Percentiles rank a stretch among this genome's conserved stretches.
Evolutionary conservation across 352 stramenopile species (phyloP).

Genomic region (Pythium scleroteichum): DNA sequence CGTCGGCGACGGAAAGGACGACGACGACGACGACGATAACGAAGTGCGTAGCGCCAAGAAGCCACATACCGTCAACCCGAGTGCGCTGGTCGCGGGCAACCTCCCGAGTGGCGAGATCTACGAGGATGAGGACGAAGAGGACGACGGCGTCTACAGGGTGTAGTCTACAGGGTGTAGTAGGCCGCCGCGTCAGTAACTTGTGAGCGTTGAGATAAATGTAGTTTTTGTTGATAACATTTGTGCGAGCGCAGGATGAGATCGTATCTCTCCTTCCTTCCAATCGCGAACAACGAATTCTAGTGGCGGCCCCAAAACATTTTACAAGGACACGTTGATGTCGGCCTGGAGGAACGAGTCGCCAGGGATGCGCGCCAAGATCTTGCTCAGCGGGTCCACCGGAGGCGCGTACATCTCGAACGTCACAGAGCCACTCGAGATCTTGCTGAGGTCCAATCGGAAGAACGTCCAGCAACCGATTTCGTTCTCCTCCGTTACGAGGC

Average conservation of each 20-base stretch:
- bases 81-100: constrained; percentile 34
- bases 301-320: constrained; percentile 12
- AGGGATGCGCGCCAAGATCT: constrained; percentile 82
- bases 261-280: too few species aligned
- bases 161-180: not conserved
- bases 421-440: constrained; percentile 82
- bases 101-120: constrained; percentile 26
- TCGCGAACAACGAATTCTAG: too few species aligned
- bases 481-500: constrained; percentile 78
- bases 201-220: not conserved
- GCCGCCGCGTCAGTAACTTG: not conserved
- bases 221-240: not conserved
- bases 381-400: constrained; percentile 81
- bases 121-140: constrained; percentile 26
- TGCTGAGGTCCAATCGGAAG: constrained; percentile 87
- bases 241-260: too few species aligned
- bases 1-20: constrained; percentile 14
- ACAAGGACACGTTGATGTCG: constrained; percentile 88
- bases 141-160: constrained; percentile 15
- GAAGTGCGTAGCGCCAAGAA: constrained; percentile 8
- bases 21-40: constrained; percentile 1
- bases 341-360: constrained; percentile 88
- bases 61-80: constrained; percentile 29
- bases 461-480: constrained; percentile 90
- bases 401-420: constrained; percentile 90